Evolutionary conservation across 805 yeast genomes (phyloP).

Genomic region (Candida easanensis): DNA sequence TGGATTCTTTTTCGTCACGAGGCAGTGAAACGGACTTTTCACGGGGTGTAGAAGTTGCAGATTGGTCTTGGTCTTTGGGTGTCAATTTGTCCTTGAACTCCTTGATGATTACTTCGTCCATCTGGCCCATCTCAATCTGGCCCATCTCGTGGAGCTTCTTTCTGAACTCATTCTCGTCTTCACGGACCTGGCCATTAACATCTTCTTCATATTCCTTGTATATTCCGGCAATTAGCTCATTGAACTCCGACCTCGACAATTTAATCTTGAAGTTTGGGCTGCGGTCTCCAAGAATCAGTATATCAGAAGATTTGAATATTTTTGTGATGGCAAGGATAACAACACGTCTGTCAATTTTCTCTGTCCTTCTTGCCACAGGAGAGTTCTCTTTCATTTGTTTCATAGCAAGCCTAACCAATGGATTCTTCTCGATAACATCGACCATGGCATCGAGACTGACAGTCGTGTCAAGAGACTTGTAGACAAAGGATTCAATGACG

Average conservation of each 20-base stretch:
- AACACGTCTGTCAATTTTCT: conserved; percentile 18
- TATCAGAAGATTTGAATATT: conserved; percentile 22
- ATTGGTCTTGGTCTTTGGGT: background rate
- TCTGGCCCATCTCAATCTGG: conserved; percentile 21
- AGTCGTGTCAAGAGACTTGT: conserved; percentile 22
- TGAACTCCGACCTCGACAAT: conserved; percentile 19
- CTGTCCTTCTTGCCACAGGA: conserved; percentile 6
- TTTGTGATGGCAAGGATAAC: conserved; percentile 26
- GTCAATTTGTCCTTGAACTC: conserved; percentile 11
- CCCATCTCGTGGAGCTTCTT: conserved; percentile 15
- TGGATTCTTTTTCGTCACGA: background rate
- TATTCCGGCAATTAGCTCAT: conserved; percentile 13
- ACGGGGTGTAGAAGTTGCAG: background rate
- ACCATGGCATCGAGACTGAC: conserved; percentile 24
- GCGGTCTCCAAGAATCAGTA: conserved; percentile 23
- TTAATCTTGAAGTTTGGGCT: conserved; percentile 25
- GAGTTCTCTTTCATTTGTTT: conserved; percentile 9
- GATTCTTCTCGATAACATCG: conserved; percentile 21
- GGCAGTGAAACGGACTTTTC: background rate
- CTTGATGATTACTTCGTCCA: conserved; percentile 17
- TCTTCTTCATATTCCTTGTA: conserved; percentile 12
- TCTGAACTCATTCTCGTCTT: conserved; percentile 16
- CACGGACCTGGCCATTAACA: conserved; percentile 8
- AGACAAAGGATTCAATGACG: conserved; percentile 26
- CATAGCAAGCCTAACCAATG: conserved; percentile 14